Base-by-base conservation (phyloP, 208 protist genomes). In the Wallacemonas rigidus region DNA sequence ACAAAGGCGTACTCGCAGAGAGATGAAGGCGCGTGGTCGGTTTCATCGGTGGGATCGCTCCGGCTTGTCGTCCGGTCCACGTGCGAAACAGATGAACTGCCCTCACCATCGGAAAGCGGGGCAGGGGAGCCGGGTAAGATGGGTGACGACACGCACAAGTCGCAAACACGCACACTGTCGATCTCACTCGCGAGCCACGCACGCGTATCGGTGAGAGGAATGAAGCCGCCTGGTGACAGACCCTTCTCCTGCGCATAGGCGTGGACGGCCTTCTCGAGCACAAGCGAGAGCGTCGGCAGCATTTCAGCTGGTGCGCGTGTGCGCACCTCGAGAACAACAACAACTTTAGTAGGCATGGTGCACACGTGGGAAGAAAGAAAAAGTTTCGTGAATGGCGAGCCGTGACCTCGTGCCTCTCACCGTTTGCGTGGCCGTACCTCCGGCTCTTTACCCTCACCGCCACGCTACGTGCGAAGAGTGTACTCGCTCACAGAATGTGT, bases 291-390 rank as follows among this genome's bases (percentile, higher is more conserved):
- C n/a, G 78, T 72, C 39, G 81, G 70, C 72, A 78, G 83, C 50
- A 83, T 73, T 2, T 73, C 43, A n/a, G 58, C 58, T 9, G 62
- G 62, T 1, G 80, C 71, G 3, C 74, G 70, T 17, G 79, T 85
- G 43, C 60, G 74, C 44, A 89, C 89, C 67, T 94, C 89, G 8
- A 94, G 57, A 1, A 85, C 74, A 0, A 91, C 68, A 26, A 71
- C 14, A 6, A 62, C 26, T 0, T 26, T 26, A 26, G 26, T 15
- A 38, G 56, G 26, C 56, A 62, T 62, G 56, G 12, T 50, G 45
- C 45, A 12, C 45, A 50, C 0, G 12, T 0, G 26, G 26, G 26
- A 26, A 26, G 26, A 26, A 26, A 26, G 26, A 26, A 26, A 26
- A 26, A 26, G 26, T 0, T 26, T 26, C 26, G 26, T 26, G 26